phyloP scores from a whole-genome alignment of 306 rosid genomes.

The Cucumis cinereus region DNA sequence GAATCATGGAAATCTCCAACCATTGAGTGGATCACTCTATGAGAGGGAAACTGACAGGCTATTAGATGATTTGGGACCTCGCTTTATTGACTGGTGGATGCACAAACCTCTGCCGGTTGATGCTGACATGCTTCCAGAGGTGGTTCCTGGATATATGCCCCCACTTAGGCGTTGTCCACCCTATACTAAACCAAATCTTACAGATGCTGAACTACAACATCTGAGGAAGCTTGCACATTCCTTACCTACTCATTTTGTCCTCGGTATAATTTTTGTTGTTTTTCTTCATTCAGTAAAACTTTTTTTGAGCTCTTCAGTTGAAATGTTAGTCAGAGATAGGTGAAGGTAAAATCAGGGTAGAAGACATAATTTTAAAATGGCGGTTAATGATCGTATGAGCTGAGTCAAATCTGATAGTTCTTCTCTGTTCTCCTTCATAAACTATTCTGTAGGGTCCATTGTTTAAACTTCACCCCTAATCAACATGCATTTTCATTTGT shows the following conservation, averaged over 20 bases:
- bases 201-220: conserved; percentile 46
- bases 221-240: conserved; percentile 58
- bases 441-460: neutral
- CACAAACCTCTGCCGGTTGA: conserved; percentile 84
- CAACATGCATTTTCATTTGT: neutral
- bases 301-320: neutral
- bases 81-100: conserved; percentile 91
- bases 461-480: neutral
- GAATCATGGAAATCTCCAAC: conserved; percentile 16
- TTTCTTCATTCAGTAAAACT: neutral
- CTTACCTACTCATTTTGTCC: conserved; percentile 84
- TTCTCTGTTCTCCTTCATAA: neutral
- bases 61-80: conserved; percentile 79
- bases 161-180: conserved; percentile 67
- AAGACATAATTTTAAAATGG: neutral
- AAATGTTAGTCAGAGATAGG: neutral
- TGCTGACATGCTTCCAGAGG: conserved; percentile 76
- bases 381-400: neutral
- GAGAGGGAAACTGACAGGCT: conserved; percentile 77
- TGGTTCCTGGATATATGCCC: conserved; percentile 53
- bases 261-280: conserved; percentile 38
- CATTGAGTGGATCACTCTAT: conserved; percentile 35
- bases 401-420: neutral
- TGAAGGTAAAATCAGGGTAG: neutral
- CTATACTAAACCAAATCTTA: conserved; percentile 30